Evolutionary conservation across 352 stramenopile species (phyloP).

Genomic region (Phytophthora citricola): DNA sequence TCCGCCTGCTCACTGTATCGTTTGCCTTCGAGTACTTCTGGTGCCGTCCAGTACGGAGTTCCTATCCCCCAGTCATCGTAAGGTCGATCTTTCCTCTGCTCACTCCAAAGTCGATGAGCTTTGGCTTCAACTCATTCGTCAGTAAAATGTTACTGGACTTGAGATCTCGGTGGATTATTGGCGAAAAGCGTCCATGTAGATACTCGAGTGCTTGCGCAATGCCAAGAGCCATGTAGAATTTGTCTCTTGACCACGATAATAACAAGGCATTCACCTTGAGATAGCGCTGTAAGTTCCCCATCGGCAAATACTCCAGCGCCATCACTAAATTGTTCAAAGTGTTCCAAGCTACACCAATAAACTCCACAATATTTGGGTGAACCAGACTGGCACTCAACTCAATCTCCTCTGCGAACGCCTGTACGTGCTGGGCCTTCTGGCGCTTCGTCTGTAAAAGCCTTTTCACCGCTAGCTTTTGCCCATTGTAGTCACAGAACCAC

Average conservation of each 20-base stretch:
- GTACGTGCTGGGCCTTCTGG: conserved; percentile 41
- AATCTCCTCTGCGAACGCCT: conserved; percentile 46
- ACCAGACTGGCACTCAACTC: conserved; percentile 37
- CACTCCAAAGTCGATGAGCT: conserved; percentile 88
- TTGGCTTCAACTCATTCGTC: conserved; percentile 61
- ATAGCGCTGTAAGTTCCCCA: conserved; percentile 39
- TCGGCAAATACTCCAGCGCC: conserved; percentile 45
- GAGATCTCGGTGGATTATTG: conserved; percentile 42
- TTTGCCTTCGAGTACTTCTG: conserved; percentile 66
- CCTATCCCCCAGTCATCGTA: conserved; percentile 68
- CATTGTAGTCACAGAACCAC: conserved; percentile 55
- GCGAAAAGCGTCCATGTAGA: conserved; percentile 25
- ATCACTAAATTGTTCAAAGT: conserved; percentile 54
- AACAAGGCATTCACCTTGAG: conserved; percentile 34
- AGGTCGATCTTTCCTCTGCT: conserved; percentile 31
- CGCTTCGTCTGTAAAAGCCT: conserved; percentile 40
- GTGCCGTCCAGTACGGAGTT: conserved; percentile 49
- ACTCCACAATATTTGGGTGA: conserved; percentile 42
- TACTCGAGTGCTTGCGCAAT: conserved; percentile 41
- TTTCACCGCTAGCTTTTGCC: conserved; percentile 51
- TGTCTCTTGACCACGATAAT: conserved; percentile 40
- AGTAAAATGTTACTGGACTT: conserved; percentile 72
- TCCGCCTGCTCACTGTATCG: conserved; percentile 36
- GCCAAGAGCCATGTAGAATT: conserved; percentile 34
- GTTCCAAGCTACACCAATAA: conserved; percentile 55